Evolutionary conservation across 768 basidiomycete species (phyloP).

Genomic region (Pulveroboletus sp.): DNA sequence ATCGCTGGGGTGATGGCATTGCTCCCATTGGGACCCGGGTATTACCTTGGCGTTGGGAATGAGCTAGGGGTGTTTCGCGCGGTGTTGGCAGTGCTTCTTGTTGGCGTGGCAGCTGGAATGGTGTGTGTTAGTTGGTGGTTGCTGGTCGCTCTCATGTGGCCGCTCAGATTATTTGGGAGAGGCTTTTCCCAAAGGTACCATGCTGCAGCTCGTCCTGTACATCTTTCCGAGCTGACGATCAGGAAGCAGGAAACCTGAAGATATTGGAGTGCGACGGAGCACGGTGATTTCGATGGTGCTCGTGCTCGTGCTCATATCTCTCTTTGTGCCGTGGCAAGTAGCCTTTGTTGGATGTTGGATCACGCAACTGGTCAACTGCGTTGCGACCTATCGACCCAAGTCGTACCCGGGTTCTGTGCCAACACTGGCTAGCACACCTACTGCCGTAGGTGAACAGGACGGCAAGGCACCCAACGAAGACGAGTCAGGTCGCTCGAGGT

Average conservation of each 20-base stretch:
- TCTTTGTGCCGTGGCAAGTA: constrained; percentile 90
- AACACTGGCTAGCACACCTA: constrained; percentile 25
- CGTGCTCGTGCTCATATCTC: constrained; percentile 62
- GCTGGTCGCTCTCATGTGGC: constrained; percentile 47
- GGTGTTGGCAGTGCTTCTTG: constrained; percentile 52
- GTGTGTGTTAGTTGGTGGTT: constrained; percentile 61
- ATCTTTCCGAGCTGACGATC: not conserved
- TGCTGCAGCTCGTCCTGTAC: not conserved
- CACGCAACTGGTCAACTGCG: constrained; percentile 72
- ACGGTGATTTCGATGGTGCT: constrained; percentile 57
- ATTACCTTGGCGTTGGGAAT: constrained; percentile 61
- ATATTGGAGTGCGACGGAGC: constrained; percentile 40
- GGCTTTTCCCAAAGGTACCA: constrained; percentile 16
- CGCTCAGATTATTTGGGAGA: constrained; percentile 26
- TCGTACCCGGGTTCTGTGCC: constrained; percentile 22
- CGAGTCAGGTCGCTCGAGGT: constrained; percentile 2
- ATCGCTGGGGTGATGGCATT: constrained; percentile 45
- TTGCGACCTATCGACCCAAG: constrained; percentile 23
- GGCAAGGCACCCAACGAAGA: constrained; percentile 9
- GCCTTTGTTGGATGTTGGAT: constrained; percentile 83
- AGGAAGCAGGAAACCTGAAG: constrained; percentile 28
- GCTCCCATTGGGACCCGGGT: constrained; percentile 53
- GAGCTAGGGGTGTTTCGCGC: constrained; percentile 38
- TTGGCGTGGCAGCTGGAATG: constrained; percentile 62
- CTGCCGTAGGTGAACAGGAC: constrained; percentile 12